Conservation (phyloP, 2,329 filamentous ascomycete species). For the Pseudopithomyces chartarum region DNA sequence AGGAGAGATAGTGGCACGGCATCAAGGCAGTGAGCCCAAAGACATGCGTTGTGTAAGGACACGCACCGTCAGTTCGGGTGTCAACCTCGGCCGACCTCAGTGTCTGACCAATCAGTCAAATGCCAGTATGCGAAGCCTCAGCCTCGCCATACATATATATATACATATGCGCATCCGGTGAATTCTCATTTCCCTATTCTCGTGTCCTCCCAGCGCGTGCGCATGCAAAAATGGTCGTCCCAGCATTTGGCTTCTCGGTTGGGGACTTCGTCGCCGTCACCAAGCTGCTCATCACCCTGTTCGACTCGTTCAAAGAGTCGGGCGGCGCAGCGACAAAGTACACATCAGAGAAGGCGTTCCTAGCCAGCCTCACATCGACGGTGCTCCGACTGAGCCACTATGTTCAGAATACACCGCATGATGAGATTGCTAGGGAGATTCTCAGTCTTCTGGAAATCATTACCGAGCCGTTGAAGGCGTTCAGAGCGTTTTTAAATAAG, state of each 20-base stretch:
- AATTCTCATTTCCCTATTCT: no score
- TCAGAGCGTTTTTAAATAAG: conserved; percentile 5
- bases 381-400: neutral
- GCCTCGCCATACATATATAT: no score
- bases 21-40: no score
- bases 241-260: conserved; percentile 1
- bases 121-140: no score
- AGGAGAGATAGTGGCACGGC: no score
- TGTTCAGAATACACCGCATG: neutral
- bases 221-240: neutral
- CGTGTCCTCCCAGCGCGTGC: no score
- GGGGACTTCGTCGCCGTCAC: conserved; percentile 6
- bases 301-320: conserved; percentile 5
- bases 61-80: no score
- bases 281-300: neutral
- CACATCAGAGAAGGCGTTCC: conserved; percentile 1
- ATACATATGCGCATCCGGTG: no score
- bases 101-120: no score
- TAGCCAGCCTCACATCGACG: conserved; percentile 3
- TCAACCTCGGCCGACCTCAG: no score
- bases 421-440: neutral
- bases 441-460: neutral
- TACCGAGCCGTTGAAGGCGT: neutral
- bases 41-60: no score
- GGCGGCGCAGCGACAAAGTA: neutral